These are phyloP conservation scores for Eudorina sp. DNA, from an alignment of 139 green algal genomes.

Conservation along the genomic window DNA sequence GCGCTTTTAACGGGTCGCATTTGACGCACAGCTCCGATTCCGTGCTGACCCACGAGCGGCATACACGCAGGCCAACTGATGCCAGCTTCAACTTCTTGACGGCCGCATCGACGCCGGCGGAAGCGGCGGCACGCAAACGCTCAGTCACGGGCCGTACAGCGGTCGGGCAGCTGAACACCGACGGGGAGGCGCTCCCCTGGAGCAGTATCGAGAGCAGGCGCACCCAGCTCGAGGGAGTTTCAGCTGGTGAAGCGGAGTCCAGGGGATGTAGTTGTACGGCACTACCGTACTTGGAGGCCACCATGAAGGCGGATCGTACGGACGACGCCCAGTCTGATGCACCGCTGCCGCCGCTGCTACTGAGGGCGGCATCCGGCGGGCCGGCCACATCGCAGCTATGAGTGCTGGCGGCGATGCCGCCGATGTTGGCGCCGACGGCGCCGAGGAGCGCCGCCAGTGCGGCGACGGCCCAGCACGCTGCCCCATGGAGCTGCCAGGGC, in stretches of 20 bases:
- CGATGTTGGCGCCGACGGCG: background rate
- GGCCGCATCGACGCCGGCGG: background rate
- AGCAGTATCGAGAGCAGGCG: background rate
- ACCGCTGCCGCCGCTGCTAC: background rate
- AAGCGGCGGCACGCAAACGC: too few relatives aligned
- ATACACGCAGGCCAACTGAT: constrained; percentile 9
- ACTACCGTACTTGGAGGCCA: too few relatives aligned
- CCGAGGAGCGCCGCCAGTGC: background rate
- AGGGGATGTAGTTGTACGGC: too few relatives aligned
- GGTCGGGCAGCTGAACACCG: background rate
- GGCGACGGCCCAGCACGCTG: constrained; percentile 1
- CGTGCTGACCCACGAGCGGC: background rate
- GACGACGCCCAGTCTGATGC: background rate
- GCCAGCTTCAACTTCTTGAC: background rate
- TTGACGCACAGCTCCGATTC: constrained; percentile 44
- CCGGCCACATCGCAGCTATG: background rate
- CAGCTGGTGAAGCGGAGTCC: too few relatives aligned
- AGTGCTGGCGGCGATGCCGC: too few relatives aligned
- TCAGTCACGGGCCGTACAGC: background rate
- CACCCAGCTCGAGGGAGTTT: background rate
- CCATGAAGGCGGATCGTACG: background rate
- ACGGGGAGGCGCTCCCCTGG: background rate
- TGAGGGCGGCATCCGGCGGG: background rate
- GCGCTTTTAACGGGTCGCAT: constrained; percentile 38
- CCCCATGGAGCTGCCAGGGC: constrained; percentile 30